These are phyloP conservation scores for Phytophthora chlamydospora DNA, from an alignment of 352 stramenopile genomes.

Conservation along the genomic window DNA sequence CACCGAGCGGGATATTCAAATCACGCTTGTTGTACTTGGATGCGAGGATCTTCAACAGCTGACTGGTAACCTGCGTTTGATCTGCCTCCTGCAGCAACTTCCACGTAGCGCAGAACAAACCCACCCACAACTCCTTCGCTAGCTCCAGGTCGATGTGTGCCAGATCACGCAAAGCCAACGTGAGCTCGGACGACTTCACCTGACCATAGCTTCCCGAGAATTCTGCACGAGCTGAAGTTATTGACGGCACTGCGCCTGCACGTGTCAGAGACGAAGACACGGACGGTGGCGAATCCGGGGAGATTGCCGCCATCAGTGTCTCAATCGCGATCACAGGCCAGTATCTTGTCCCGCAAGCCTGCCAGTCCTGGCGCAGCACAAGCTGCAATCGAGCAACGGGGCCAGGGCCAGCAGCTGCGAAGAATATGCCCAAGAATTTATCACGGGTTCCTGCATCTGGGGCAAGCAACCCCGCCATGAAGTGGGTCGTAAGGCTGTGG, in stretches of 20 bases:
- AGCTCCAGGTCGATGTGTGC: conserved; percentile 86
- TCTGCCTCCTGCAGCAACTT: conserved; percentile 48
- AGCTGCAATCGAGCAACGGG: conserved; percentile 66
- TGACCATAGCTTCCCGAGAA: conserved; percentile 38
- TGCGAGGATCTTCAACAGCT: conserved; percentile 80
- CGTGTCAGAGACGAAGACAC: conserved; percentile 10
- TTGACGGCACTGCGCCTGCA: conserved; percentile 6
- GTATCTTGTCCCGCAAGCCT: conserved; percentile 84
- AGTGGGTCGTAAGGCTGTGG: conserved; percentile 76
- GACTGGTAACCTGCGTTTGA: conserved; percentile 60
- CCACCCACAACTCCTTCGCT: conserved; percentile 84
- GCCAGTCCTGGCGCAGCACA: conserved; percentile 86
- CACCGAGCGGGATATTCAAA: conserved; percentile 69
- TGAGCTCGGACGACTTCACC: conserved; percentile 48
- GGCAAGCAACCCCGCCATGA: conserved; percentile 81
- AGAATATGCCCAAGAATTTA: conserved; percentile 81
- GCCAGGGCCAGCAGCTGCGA: conserved; percentile 43
- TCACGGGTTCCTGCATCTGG: conserved; percentile 64
- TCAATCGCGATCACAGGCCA: conserved; percentile 86
- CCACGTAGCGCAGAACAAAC: conserved; percentile 75
- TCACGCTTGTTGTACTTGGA: conserved; percentile 91
- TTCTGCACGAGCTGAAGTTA: conserved; percentile 23
- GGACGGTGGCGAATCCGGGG: conserved; percentile 16
- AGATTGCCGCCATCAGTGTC: conserved; percentile 63
- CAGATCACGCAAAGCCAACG: conserved; percentile 66